These are phyloP conservation scores for Cryptococcus sp. DNA, from an alignment of 1,284 basidiomycete species.

Conservation along the genomic window DNA sequence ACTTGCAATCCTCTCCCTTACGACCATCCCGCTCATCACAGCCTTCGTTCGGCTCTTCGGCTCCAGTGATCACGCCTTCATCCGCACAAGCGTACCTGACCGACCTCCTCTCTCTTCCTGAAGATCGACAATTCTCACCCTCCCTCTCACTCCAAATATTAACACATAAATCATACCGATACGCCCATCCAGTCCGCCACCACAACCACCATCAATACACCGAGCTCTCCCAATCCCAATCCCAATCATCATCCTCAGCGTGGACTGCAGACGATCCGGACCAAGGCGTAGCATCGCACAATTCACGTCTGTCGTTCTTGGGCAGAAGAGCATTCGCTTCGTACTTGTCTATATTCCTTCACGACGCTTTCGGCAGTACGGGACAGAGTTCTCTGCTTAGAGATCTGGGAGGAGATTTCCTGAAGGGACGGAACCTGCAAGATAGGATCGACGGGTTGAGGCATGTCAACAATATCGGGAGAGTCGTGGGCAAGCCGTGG, in stretches of 20 bases:
- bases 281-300: conserved; percentile 35
- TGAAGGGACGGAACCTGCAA: conserved; percentile 31
- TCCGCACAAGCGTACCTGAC: conserved; percentile 44
- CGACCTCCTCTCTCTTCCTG: conserved; percentile 42
- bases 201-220: too few relatives aligned
- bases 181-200: conserved; percentile 38
- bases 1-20: conserved; percentile 2
- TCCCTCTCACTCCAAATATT: conserved; percentile 49
- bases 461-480: conserved; percentile 45
- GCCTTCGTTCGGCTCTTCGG: background rate
- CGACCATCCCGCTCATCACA: background rate
- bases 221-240: background rate
- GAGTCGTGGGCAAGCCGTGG: conserved; percentile 43
- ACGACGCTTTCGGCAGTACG: conserved; percentile 26
- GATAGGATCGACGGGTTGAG: conserved; percentile 40
- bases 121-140: conserved; percentile 42
- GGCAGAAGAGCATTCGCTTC: conserved; percentile 47
- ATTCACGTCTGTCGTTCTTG: conserved; percentile 47
- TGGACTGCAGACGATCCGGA: conserved; percentile 6
- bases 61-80: conserved; percentile 8
- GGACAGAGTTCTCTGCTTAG: conserved; percentile 1
- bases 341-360: conserved; percentile 50
- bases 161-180: conserved; percentile 53
- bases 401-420: conserved; percentile 28
- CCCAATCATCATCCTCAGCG: background rate